Evolutionary conservation across 2,329 filamentous ascomycete genomes (phyloP).

Genomic region (Neophaeococcomyces mojaviensis): DNA sequence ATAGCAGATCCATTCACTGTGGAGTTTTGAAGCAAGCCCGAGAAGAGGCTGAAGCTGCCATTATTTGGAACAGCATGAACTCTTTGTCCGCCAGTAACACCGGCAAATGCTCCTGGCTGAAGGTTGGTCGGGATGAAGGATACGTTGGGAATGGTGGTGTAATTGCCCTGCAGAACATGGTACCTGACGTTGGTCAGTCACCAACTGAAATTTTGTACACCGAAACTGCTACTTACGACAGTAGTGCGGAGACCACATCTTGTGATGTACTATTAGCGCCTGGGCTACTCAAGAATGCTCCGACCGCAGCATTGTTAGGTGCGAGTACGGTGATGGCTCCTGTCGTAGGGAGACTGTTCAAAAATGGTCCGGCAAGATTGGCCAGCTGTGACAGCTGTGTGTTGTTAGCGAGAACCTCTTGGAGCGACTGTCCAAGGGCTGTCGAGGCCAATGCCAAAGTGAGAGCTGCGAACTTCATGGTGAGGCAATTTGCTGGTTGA

Average conservation of each 20-base stretch:
- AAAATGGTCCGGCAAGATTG: conserved; percentile 13
- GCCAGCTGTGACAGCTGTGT: conserved; percentile 19
- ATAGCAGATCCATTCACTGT: conserved; percentile 44
- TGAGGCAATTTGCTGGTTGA: conserved; percentile 6
- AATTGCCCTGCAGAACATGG: conserved; percentile 51
- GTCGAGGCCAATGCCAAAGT: conserved; percentile 17
- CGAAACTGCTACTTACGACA: conserved; percentile 27
- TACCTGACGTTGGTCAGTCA: conserved; percentile 30
- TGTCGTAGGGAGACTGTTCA: conserved; percentile 27
- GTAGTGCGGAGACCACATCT: conserved; percentile 35
- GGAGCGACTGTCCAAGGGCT: conserved; percentile 19
- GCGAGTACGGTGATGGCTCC: conserved; percentile 53
- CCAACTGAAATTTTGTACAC: neutral
- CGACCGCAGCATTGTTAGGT: conserved; percentile 47
- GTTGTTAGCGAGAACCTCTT: conserved; percentile 8
- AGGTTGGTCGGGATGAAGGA: conserved; percentile 45
- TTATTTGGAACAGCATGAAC: conserved; percentile 39
- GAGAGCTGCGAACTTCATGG: conserved; percentile 23
- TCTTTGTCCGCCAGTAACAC: conserved; percentile 54
- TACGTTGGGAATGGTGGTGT: conserved; percentile 23
- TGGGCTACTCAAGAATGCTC: conserved; percentile 30
- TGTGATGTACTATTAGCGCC: conserved; percentile 22
- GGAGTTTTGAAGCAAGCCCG: conserved; percentile 44
- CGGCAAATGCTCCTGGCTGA: conserved; percentile 45
- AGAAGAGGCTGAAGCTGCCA: conserved; percentile 43